These are phyloP conservation scores for Mycena maculata DNA, from an alignment of 768 basidiomycete species.

Conservation along the genomic window DNA sequence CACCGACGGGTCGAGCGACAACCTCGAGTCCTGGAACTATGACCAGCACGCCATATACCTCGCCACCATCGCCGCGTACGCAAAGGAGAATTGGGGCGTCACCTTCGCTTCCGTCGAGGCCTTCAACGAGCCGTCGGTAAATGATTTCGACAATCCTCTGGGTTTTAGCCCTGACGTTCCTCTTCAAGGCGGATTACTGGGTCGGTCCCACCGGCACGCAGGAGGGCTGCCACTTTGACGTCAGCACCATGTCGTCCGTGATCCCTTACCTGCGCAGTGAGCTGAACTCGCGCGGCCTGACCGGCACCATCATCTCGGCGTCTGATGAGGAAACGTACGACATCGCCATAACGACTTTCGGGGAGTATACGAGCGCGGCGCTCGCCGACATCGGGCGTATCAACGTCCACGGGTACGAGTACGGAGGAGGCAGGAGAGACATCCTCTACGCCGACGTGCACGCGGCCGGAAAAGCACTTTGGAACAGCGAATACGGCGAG, in stretches of 20 bases:
- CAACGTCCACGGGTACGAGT: slow-evolving; percentile 37
- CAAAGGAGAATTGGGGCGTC: slow-evolving; percentile 27
- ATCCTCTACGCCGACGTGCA: slow-evolving; percentile 20
- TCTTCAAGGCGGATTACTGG: slow-evolving; percentile 34
- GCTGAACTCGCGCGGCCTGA: slow-evolving; percentile 32
- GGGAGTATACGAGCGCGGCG: slow-evolving; percentile 17
- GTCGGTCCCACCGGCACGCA: slow-evolving; percentile 33
- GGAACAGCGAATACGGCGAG: slow-evolving; percentile 37
- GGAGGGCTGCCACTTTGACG: slow-evolving; percentile 37
- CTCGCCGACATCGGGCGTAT: slow-evolving; percentile 21
- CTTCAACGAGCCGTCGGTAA: slow-evolving; percentile 37
- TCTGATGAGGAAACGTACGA: slow-evolving; percentile 36
- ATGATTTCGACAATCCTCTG: too few relatives aligned
- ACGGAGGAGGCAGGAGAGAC: slow-evolving; percentile 30
- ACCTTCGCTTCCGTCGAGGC: slow-evolving; percentile 35
- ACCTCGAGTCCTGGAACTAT: slow-evolving; percentile 37
- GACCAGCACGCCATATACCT: slow-evolving; percentile 34
- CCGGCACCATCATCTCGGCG: slow-evolving; percentile 29
- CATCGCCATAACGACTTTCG: slow-evolving; percentile 24
- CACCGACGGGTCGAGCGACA: slow-evolving; percentile 27
- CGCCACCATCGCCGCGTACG: slow-evolving; percentile 27
- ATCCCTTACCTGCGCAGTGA: slow-evolving; percentile 30
- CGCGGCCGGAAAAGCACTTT: slow-evolving; percentile 27
- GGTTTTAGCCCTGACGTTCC: too few relatives aligned
- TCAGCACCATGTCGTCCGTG: slow-evolving; percentile 34